A percentile compares a stretch with the other conserved stretches of the same genome.
These are phyloP conservation scores for Seminavis robusta DNA, from an alignment of 108 stramenopile genomes.

Conservation along the genomic window DNA sequence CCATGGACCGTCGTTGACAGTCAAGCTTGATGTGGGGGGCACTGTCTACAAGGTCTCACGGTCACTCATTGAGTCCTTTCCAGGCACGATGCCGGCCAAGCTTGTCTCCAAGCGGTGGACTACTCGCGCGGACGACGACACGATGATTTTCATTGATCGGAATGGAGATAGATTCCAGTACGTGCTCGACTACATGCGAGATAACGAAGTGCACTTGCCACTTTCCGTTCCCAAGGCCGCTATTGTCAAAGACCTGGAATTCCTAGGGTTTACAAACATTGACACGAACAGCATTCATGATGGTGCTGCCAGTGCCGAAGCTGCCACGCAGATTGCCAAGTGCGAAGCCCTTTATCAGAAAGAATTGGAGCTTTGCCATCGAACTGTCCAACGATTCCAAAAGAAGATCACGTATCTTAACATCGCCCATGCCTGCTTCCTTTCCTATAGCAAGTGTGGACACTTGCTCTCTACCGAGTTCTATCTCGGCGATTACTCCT, in stretches of 20 bases:
- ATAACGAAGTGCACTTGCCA: constrained; percentile 13
- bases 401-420: too few species aligned
- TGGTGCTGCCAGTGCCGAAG: too few species aligned
- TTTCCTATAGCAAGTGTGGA: too few species aligned
- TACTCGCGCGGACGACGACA: neutral
- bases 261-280: constrained; percentile 12
- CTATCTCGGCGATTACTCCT: too few species aligned
- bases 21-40: constrained; percentile 29
- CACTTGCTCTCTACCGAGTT: too few species aligned
- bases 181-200: constrained; percentile 26
- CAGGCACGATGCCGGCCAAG: constrained; percentile 14
- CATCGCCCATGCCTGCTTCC: too few species aligned
- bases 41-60: constrained; percentile 27
- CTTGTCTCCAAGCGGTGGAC: neutral
- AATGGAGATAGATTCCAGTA: constrained; percentile 24
- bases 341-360: too few species aligned
- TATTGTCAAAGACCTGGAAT: constrained; percentile 9
- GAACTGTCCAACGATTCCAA: too few species aligned
- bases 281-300: too few species aligned
- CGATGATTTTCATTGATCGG: constrained; percentile 28
- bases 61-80: constrained; percentile 10
- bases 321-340: too few species aligned
- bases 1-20: too few species aligned
- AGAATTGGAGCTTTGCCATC: too few species aligned
- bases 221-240: neutral